These are phyloP conservation scores for Eugenia klotzschiana DNA, from an alignment of 441 rosid species.

Conservation along the genomic window DNA sequence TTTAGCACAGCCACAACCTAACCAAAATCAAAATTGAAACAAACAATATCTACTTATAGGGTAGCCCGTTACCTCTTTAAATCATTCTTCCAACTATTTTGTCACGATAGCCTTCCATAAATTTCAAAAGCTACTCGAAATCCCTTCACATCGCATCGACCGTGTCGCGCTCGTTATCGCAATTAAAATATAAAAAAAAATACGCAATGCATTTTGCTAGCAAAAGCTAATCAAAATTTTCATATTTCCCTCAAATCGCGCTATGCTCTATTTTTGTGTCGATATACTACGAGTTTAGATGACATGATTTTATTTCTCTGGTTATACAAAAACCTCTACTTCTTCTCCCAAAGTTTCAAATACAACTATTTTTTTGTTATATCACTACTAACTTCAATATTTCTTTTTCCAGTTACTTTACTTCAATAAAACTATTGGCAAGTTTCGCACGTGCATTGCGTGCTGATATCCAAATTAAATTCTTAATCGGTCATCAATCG, in stretches of 20 bases:
- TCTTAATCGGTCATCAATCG: neutral
- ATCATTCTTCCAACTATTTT: neutral
- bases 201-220: neutral
- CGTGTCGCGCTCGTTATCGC: neutral
- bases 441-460: neutral
- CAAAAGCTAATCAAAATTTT: neutral
- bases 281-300: neutral
- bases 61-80: neutral
- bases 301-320: neutral
- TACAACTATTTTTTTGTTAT: neutral
- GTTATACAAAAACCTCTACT: neutral
- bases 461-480: neutral
- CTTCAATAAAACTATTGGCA: neutral
- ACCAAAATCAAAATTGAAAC: neutral
- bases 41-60: neutral
- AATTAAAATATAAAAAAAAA: neutral
- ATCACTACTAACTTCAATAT: neutral
- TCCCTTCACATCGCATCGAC: fast-evolving
- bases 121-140: neutral
- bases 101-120: neutral
- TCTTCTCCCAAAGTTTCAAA: neutral
- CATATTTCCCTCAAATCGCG: neutral
- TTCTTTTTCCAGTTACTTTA: neutral
- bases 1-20: neutral
- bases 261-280: neutral